These are phyloP conservation scores for Ambrosia trifida DNA, from an alignment of 129 eudicot species.

Conservation along the genomic window DNA sequence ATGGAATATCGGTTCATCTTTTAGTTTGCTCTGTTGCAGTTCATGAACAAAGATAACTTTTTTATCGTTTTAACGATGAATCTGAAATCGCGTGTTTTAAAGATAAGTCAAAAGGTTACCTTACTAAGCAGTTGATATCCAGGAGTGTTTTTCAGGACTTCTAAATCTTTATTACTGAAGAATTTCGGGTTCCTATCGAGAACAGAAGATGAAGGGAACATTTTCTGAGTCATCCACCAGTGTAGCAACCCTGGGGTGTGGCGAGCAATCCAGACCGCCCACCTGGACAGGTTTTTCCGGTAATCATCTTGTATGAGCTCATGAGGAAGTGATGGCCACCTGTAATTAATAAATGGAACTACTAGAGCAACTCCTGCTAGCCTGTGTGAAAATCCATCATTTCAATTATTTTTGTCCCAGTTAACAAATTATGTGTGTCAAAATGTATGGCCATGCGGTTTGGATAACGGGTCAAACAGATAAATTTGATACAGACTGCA, in stretches of 20 bases:
- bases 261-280: constrained; percentile 47
- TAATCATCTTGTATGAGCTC: constrained; percentile 73
- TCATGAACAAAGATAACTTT: constrained; percentile 18
- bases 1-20: constrained; percentile 56
- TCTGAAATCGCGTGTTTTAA: neutral
- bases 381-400: constrained; percentile 42
- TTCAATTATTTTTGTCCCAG: neutral
- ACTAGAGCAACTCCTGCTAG: constrained; percentile 84
- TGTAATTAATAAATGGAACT: constrained; percentile 75
- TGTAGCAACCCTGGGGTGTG: constrained; percentile 76
- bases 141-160: constrained; percentile 83
- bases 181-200: constrained; percentile 79
- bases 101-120: constrained; percentile 42
- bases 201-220: constrained; percentile 78
- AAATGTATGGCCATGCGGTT: neutral
- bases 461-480: neutral
- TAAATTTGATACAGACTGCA: neutral
- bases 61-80: neutral
- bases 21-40: constrained; percentile 58
- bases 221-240: constrained; percentile 94
- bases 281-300: constrained; percentile 59
- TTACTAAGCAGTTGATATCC: constrained; percentile 86
- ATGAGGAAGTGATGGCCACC: constrained; percentile 82
- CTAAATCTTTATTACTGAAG: constrained; percentile 68
- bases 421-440: too few species aligned